Evolutionary conservation across 139 green algal genomes (phyloP).

Genomic region (Auxenochlorella protothecoides): DNA sequence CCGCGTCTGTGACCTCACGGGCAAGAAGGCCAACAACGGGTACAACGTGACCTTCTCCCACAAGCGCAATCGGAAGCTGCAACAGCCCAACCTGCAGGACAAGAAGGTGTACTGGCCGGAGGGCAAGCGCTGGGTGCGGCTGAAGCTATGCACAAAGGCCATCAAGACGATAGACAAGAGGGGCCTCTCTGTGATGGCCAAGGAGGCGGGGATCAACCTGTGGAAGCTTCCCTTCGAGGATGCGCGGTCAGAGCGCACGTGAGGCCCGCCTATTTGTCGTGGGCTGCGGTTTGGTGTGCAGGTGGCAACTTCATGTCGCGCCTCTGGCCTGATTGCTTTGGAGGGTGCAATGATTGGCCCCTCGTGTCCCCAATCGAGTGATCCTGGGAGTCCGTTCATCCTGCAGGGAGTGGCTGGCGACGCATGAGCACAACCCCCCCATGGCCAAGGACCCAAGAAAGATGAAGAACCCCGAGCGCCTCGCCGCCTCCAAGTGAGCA

Average conservation of each 20-base stretch:
- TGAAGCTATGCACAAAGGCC: slow-evolving; percentile 64
- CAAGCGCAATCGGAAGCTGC: slow-evolving; percentile 92
- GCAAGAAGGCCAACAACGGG: slow-evolving; percentile 94
- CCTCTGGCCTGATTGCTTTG: too few relatives aligned
- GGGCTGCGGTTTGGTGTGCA: too few relatives aligned
- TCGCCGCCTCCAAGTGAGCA: slow-evolving; percentile 50
- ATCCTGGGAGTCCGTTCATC: background rate
- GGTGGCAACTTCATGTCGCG: too few relatives aligned
- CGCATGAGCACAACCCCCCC: slow-evolving; percentile 14
- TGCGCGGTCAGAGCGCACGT: slow-evolving; percentile 37
- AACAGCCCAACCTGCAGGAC: slow-evolving; percentile 88
- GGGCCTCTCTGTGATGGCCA: slow-evolving; percentile 81
- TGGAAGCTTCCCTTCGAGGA: slow-evolving; percentile 74
- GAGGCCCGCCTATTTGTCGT: background rate
- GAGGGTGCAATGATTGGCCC: too few relatives aligned
- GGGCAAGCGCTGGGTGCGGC: slow-evolving; percentile 56
- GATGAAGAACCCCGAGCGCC: slow-evolving; percentile 85
- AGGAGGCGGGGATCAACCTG: slow-evolving; percentile 79
- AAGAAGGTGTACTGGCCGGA: slow-evolving; percentile 56
- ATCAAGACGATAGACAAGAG: slow-evolving; percentile 80
- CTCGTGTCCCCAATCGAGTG: slow-evolving; percentile 10
- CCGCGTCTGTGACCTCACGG: slow-evolving; percentile 77
- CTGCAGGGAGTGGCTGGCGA: slow-evolving; percentile 31
- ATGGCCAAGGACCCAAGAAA: slow-evolving; percentile 38
- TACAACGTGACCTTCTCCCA: slow-evolving; percentile 94